A percentile compares a stretch with the other conserved stretches of the same genome.
Evolutionary conservation across 208 protist species (phyloP).

Genomic region (Herpetomonas muscarum): DNA sequence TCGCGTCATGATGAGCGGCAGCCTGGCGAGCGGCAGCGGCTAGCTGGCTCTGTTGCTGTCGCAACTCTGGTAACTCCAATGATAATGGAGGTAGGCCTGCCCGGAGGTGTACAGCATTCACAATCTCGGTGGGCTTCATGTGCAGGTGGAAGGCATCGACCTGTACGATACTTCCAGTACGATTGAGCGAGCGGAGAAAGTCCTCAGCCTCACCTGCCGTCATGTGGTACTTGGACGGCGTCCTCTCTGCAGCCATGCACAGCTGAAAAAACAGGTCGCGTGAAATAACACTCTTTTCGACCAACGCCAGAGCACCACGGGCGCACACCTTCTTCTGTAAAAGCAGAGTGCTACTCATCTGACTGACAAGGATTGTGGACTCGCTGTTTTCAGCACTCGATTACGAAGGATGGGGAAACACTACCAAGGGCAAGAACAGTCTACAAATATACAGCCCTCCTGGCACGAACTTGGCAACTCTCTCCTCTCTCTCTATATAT

Average conservation of each 20-base stretch:
- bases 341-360: slow-evolving; percentile 6
- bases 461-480: no score
- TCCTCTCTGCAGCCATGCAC: slow-evolving; percentile 25
- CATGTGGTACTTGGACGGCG: slow-evolving; percentile 38
- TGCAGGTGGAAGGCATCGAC: slow-evolving; percentile 32
- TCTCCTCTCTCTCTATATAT: no score
- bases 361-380: not conserved
- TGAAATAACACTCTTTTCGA: slow-evolving; percentile 20
- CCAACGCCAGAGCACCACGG: not conserved
- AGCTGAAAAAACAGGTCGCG: slow-evolving; percentile 34
- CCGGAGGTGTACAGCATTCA: slow-evolving; percentile 57
- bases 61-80: slow-evolving; percentile 5
- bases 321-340: slow-evolving; percentile 17
- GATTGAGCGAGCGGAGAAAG: slow-evolving; percentile 36
- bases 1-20: slow-evolving; percentile 3
- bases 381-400: not conserved
- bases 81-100: slow-evolving; percentile 38
- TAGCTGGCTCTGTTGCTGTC: not conserved
- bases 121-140: slow-evolving; percentile 27
- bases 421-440: no score
- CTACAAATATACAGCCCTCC: no score
- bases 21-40: not conserved
- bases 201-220: slow-evolving; percentile 30
- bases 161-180: slow-evolving; percentile 24
- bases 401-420: no score